These are phyloP conservation scores for Scheffersomyces ergatensis DNA, from an alignment of 805 yeast species.

Conservation along the genomic window DNA sequence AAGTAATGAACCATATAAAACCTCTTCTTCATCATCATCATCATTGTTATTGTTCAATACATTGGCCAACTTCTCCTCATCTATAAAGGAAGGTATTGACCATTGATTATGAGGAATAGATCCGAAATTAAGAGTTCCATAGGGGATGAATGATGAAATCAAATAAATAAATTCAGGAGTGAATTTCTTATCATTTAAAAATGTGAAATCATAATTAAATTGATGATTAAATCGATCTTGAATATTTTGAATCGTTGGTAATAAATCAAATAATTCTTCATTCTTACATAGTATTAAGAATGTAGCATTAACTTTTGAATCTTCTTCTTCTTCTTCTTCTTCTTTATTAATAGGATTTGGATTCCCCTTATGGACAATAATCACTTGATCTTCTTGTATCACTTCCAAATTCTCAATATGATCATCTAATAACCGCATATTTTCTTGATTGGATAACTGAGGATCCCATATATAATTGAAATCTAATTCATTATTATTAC, in stretches of 20 bases:
- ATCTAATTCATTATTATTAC: neutral
- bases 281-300: constrained; percentile 72
- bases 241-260: constrained; percentile 58
- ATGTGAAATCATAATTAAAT: constrained; percentile 76
- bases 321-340: neutral
- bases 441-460: neutral
- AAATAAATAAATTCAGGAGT: constrained; percentile 49
- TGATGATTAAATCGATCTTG: constrained; percentile 64
- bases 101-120: constrained; percentile 60
- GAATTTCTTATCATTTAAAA: constrained; percentile 69
- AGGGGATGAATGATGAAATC: constrained; percentile 48
- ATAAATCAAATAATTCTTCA: constrained; percentile 54
- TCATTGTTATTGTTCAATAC: constrained; percentile 18
- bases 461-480: neutral
- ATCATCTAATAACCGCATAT: neutral
- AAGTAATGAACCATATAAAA: constrained; percentile 58
- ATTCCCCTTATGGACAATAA: neutral
- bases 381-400: neutral
- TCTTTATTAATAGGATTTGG: neutral
- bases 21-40: constrained; percentile 22
- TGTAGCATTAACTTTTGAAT: constrained; percentile 55
- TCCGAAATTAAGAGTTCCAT: constrained; percentile 63
- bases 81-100: constrained; percentile 68
- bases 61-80: constrained; percentile 16
- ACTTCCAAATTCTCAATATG: neutral